Base-by-base conservation (phyloP, 345 rosid species). In the Excoecaria agallocha region DNA sequence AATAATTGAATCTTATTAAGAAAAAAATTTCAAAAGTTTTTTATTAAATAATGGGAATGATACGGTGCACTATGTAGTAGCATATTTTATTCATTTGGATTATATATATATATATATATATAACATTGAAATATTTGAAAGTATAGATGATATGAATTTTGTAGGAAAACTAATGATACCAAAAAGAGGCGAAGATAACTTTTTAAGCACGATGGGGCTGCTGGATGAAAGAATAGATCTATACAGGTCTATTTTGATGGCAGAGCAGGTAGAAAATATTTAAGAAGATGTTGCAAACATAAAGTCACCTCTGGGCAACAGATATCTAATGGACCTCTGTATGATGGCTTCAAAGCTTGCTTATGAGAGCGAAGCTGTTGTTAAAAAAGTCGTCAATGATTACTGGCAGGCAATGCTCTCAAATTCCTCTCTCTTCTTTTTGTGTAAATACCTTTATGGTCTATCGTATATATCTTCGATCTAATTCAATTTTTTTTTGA, bases 311-410 rank as follows among this genome's bases (percentile, higher is more conserved):
- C 38, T 80, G 72, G 88, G 85, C 43, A 85, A 78, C 74, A 85
- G 83, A 55, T 82, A 75, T 72, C 84, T 86, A 17, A 75, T 90
- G 86, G 97, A 94, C 78, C 82, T 92, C 45, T 92, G 94, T 74
- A 79, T 94, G 50, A 89, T 92, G 93, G 90, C 95, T 0, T 84
- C 97, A 6, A 92, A 91, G 69, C 79, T 94, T 50, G 87, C 89
- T 58, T 92, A 94, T 48, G 98, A 90, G 85, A 94, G 92, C n/a
- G 83, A 85, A 13, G 79, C 85, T 68, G 91, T 92, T 69, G 85
- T 94, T 73, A 73, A 76, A 70, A 79, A 84, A 61, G 82, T 90
- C 15, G 92, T 89, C 17, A 75, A 60, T 68, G 84, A 75, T 76
- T 86, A 82, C 79, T 90, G 97, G 97, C 89, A 90, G 94, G 97